Evolutionary conservation across 257 asterid genomes (phyloP), one percentile per base, ranked within the genome.

Genomic region (Plantago elongata): DNA sequence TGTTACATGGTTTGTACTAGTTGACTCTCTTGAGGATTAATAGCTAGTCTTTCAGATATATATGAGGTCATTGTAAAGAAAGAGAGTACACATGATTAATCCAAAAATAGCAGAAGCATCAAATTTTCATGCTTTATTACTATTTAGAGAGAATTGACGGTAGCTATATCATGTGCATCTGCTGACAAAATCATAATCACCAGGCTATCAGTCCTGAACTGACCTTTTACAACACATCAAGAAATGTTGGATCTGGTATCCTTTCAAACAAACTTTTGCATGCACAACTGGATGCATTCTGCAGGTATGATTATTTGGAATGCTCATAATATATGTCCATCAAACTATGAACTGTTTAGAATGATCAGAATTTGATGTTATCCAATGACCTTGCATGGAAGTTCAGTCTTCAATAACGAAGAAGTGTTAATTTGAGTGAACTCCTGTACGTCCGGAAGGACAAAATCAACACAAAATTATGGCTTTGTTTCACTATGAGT

Each of bases 191-290:
- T 78, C 69, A 67, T 44, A 62, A 58, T 62, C 69, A 50, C 85
- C 85, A 93, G 99, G 99, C 90, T 79, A 79, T 93, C 59, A 93
- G 96, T 68, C 99, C 99, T 48, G 99, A 93, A 83, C 94, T 93
- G 64, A 89, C 99, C 75, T 93, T 93, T 76, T 89, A 85, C 78
- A 85, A 72, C 73, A 78, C 83, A 64, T 82, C 99, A 67, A 81
- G 75, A 73, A 79, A 77, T 69, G 81, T 84, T 56, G 89, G 78
- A 51, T 77, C 89, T 10, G 72, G 63, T 55, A 57, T 51, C 55
- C 87, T 93, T 38, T 77, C 86, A 9, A 93, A 89, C 84, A 93
- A 87, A 72, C 92, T 89, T 65, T 82, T 93, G 84, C 99, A 89
- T 76, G 86, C 88, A 22, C 89, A 87, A 67, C 81, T 93, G 84